Evolutionary conservation across 306 rosid genomes (phyloP).

Genomic region (Corylus heterophylla): DNA sequence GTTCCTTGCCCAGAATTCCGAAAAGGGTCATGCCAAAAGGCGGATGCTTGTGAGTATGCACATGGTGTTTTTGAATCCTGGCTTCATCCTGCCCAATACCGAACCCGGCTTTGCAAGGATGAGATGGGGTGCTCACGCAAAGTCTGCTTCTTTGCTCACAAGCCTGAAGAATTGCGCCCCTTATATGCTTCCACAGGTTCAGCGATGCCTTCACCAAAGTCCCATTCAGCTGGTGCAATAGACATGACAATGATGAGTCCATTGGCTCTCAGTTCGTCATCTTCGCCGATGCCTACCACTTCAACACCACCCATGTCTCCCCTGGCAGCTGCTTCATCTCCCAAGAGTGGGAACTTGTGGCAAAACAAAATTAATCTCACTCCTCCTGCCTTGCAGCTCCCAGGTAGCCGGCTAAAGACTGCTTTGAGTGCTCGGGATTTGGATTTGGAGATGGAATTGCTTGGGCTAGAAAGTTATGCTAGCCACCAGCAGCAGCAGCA

Average conservation of each 20-base stretch:
- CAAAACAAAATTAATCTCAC: constrained; percentile 80
- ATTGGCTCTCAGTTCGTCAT: constrained; percentile 67
- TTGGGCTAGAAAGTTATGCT: constrained; percentile 54
- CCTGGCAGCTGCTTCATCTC: constrained; percentile 71
- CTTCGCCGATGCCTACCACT: constrained; percentile 66
- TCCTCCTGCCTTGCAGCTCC: constrained; percentile 91
- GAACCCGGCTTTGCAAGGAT: constrained; percentile 97
- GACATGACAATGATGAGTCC: constrained; percentile 86
- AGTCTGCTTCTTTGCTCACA: constrained; percentile 99
- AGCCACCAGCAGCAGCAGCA: constrained; percentile 62
- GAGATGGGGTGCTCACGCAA: constrained; percentile 87
- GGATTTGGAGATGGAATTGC: constrained; percentile 78
- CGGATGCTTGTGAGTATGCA: constrained; percentile 90
- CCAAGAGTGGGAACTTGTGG: constrained; percentile 85
- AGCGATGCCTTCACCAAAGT: constrained; percentile 95
- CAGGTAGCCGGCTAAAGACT: constrained; percentile 82
- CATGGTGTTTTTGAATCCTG: constrained; percentile 99
- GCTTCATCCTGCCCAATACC: constrained; percentile 98
- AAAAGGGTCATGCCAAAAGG: constrained; percentile 87
- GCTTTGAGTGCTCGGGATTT: constrained; percentile 84
- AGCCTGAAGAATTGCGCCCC: constrained; percentile 80
- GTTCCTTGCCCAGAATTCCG: constrained; percentile 99
- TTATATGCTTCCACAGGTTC: constrained; percentile 96
- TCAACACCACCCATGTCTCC: constrained; percentile 98
- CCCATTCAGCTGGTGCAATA: constrained; percentile 43